Percentiles rank a stretch among this genome's conserved stretches.
phyloP scores from a whole-genome alignment of 164 flowering plant genomes.

The Vitis labrusca region DNA sequence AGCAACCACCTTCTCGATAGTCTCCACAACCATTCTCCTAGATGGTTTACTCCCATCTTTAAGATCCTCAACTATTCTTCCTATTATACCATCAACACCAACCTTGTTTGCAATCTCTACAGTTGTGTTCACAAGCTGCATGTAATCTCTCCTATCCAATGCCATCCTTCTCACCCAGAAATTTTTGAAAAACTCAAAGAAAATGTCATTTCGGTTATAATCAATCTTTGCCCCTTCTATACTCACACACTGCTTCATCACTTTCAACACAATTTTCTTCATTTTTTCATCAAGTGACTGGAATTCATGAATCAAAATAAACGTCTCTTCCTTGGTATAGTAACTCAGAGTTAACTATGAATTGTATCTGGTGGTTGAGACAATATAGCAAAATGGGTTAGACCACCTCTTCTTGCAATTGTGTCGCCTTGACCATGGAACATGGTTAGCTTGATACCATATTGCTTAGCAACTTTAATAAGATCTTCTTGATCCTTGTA shows the following conservation, averaged over 20 bases:
- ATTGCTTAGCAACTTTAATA: slow-evolving; percentile 81
- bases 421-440: slow-evolving; percentile 99
- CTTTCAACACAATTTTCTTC: slow-evolving; percentile 62
- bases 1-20: slow-evolving; percentile 92
- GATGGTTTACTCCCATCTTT: slow-evolving; percentile 99
- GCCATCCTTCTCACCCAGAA: too few relatives aligned
- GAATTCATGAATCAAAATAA: slow-evolving; percentile 88
- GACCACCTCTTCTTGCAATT: slow-evolving; percentile 99
- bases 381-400: slow-evolving; percentile 97
- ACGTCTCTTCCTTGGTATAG: slow-evolving; percentile 96
- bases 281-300: slow-evolving; percentile 99
- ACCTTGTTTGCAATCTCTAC: too few relatives aligned
- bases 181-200: too few relatives aligned
- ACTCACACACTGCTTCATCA: too few relatives aligned
- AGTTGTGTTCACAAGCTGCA: too few relatives aligned
- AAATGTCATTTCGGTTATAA: too few relatives aligned
- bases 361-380: slow-evolving; percentile 99
- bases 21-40: slow-evolving; percentile 98
- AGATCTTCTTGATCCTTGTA: slow-evolving; percentile 99
- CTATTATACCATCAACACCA: too few relatives aligned
- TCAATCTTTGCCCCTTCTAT: too few relatives aligned
- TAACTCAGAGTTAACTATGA: slow-evolving; percentile 92
- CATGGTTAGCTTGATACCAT: slow-evolving; percentile 93
- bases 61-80: slow-evolving; percentile 29
- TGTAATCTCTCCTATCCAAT: too few relatives aligned